These are phyloP conservation scores for Rubia yunnanensis DNA, from an alignment of 257 asterid species.

Conservation along the genomic window DNA sequence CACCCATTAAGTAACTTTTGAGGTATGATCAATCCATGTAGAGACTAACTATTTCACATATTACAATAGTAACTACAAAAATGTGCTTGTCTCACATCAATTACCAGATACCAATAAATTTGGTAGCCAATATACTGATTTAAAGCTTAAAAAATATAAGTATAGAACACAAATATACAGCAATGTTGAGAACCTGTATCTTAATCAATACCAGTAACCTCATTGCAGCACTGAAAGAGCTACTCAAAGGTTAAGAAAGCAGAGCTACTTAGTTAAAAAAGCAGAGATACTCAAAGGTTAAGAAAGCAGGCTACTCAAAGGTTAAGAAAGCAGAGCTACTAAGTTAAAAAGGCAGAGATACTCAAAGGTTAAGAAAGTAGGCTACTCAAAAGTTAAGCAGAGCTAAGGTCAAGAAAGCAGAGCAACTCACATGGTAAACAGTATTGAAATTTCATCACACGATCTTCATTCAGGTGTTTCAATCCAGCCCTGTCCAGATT, in stretches of 20 bases:
- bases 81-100: neutral
- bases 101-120: too few relatives aligned
- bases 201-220: constrained; percentile 4
- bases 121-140: neutral
- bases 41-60: neutral
- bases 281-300: too few relatives aligned
- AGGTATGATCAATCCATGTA: too few relatives aligned
- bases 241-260: neutral
- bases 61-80: neutral
- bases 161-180: neutral
- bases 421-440: constrained; percentile 82
- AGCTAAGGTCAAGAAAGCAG: constrained; percentile 1
- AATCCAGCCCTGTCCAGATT: constrained; percentile 68
- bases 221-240: neutral
- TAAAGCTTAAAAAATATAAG: neutral
- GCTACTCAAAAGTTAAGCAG: neutral
- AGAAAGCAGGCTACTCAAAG: neutral
- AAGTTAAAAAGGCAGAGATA: too few relatives aligned
- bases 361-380: too few relatives aligned
- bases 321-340: constrained; percentile 10
- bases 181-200: neutral
- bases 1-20: neutral
- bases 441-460: constrained; percentile 78
- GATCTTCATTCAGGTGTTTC: constrained; percentile 68
- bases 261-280: too few relatives aligned